phyloP scores from a whole-genome alignment of 192 early-diverging fungal genomes.

The Coemansia sp. region DNA sequence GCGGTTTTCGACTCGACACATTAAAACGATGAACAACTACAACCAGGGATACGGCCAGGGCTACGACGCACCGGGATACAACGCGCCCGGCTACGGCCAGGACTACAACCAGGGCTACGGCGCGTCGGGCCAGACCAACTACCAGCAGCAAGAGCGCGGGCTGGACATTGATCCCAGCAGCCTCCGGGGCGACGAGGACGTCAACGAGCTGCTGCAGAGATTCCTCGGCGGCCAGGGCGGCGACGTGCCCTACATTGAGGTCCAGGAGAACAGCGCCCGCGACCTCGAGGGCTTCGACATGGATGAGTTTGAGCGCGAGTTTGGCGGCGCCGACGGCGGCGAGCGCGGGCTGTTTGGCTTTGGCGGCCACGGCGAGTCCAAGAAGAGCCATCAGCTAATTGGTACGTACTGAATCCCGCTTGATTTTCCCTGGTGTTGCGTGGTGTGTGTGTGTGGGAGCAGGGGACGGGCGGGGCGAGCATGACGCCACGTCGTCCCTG shows the following conservation, averaged over 20 bases:
- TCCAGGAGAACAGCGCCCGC: slow-evolving; percentile 13
- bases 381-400: slow-evolving; percentile 46
- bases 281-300: slow-evolving; percentile 35
- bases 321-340: slow-evolving; percentile 13
- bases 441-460: background rate
- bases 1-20: too few species aligned
- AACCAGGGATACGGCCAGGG: slow-evolving; percentile 2
- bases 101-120: background rate
- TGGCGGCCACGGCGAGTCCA: slow-evolving; percentile 37
- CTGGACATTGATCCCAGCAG: background rate
- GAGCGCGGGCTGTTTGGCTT: slow-evolving; percentile 40
- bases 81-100: background rate
- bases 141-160: background rate
- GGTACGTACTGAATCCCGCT: slow-evolving; percentile 26
- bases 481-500: background rate
- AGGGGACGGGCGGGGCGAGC: background rate
- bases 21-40: too few species aligned
- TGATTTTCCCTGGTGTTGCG: background rate
- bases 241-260: slow-evolving; percentile 2
- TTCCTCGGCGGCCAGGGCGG: slow-evolving; percentile 7
- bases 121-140: background rate
- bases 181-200: slow-evolving; percentile 3
- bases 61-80: background rate
- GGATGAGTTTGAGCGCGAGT: slow-evolving; percentile 11
- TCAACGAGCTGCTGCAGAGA: slow-evolving; percentile 4